Percentiles rank a stretch among this genome's conserved stretches.
These are phyloP conservation scores for Tricholomella constricta DNA, from an alignment of 768 basidiomycete species.

Conservation along the genomic window DNA sequence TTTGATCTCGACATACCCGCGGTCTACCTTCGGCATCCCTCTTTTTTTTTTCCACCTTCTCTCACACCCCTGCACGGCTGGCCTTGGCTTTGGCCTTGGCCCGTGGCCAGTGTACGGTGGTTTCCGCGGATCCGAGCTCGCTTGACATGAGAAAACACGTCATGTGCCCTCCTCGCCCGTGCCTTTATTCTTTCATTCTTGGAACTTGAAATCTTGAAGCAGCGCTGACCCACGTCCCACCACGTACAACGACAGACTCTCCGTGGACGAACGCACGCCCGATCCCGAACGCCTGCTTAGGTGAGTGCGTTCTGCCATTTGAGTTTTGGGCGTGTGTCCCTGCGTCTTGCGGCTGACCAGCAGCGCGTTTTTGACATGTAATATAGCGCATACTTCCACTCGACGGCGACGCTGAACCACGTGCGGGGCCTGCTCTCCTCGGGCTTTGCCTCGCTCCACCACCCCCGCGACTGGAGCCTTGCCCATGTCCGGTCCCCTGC, in stretches of 20 bases:
- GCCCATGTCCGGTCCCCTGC: conserved; percentile 85
- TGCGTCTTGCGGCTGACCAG: too few relatives aligned
- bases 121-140: too few relatives aligned
- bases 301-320: conserved; percentile 35
- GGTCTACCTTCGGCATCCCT: too few relatives aligned
- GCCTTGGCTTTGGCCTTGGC: too few relatives aligned
- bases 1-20: neutral
- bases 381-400: conserved; percentile 92
- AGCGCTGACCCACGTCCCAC: neutral
- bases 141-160: too few relatives aligned
- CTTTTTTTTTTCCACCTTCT: too few relatives aligned
- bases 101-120: too few relatives aligned
- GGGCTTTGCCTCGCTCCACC: conserved; percentile 91
- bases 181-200: neutral
- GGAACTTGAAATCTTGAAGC: too few relatives aligned
- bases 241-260: conserved; percentile 44
- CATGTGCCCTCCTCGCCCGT: too few relatives aligned
- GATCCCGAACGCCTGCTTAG: conserved; percentile 88
- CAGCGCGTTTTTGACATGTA: too few relatives aligned
- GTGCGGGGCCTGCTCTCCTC: conserved; percentile 86
- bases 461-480: conserved; percentile 91
- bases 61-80: too few relatives aligned
- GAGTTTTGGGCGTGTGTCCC: too few relatives aligned
- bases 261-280: conserved; percentile 78
- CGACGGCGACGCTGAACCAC: conserved; percentile 90